phyloP scores from a whole-genome alignment of 2,329 filamentous ascomycete species.

The Xylariaceae sp. region DNA sequence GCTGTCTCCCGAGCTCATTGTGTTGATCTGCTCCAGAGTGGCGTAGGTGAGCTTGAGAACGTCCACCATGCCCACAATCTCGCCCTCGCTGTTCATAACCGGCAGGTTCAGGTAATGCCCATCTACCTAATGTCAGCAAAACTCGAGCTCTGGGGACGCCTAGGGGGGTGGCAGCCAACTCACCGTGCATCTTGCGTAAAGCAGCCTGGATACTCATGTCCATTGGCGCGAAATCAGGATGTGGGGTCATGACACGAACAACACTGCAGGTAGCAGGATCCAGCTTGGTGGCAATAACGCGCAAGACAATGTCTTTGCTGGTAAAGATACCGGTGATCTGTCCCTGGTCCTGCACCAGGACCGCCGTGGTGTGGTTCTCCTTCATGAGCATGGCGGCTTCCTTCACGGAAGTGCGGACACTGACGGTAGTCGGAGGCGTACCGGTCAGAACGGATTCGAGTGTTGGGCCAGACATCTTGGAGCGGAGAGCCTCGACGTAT shows the following conservation, averaged over 20 bases:
- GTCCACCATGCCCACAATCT: slow-evolving; percentile 99
- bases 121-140: slow-evolving; percentile 49
- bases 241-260: slow-evolving; percentile 97
- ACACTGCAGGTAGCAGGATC: slow-evolving; percentile 95
- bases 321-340: slow-evolving; percentile 99
- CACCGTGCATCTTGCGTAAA: slow-evolving; percentile 97
- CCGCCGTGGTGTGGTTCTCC: slow-evolving; percentile 95
- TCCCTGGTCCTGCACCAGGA: slow-evolving; percentile 92
- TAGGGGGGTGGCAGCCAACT: slow-evolving; percentile 31
- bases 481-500: slow-evolving; percentile 91
- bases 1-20: slow-evolving; percentile 80
- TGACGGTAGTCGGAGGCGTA: slow-evolving; percentile 87
- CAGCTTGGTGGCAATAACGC: slow-evolving; percentile 93
- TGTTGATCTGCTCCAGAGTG: slow-evolving; percentile 95
- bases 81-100: slow-evolving; percentile 94
- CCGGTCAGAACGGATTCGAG: slow-evolving; percentile 91
- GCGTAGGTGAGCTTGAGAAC: slow-evolving; percentile 97
- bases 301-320: slow-evolving; percentile 96
- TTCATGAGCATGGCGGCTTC: slow-evolving; percentile 96
- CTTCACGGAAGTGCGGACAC: slow-evolving; percentile 90
- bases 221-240: slow-evolving; percentile 96
- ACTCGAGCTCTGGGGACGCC: slow-evolving; percentile 1
- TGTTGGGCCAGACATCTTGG: slow-evolving; percentile 97
- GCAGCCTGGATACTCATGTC: slow-evolving; percentile 99
- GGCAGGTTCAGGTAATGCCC: slow-evolving; percentile 97